A percentile compares a stretch with the other conserved stretches of the same genome.
Evolutionary conservation across 2,329 filamentous ascomycete genomes (phyloP).

Genomic region (Penicillium sp.): DNA sequence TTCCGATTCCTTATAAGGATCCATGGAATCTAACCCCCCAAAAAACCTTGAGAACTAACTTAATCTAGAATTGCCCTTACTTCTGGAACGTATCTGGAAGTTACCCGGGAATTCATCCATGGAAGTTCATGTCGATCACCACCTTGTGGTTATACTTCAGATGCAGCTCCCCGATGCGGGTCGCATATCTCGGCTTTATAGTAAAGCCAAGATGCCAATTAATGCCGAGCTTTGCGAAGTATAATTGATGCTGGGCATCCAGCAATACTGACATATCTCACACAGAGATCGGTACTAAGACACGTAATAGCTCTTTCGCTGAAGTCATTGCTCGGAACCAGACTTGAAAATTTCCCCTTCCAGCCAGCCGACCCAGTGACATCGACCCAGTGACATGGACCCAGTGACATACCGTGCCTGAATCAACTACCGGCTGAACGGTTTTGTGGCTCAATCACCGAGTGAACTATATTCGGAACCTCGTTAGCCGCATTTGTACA

Average conservation of each 20-base stretch:
- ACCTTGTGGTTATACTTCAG: constrained; percentile 14
- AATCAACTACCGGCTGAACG: not conserved
- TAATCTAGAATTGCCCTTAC: not conserved
- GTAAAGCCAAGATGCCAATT: not conserved
- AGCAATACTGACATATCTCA: not conserved
- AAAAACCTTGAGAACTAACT: not conserved
- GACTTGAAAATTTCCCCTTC: not conserved
- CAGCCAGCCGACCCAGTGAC: not conserved
- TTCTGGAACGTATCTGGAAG: constrained; percentile 15
- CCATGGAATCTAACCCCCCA: constrained; percentile 6
- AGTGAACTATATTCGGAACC: not conserved
- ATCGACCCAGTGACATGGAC: not conserved
- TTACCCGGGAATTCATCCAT: not conserved
- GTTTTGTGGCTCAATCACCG: too few relatives aligned
- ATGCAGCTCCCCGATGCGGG: not conserved
- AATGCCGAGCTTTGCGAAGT: constrained; percentile 41
- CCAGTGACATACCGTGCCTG: not conserved
- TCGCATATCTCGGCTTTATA: not conserved
- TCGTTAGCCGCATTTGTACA: not conserved
- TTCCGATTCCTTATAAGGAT: not conserved
- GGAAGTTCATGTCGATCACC: constrained; percentile 11
- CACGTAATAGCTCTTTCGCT: not conserved
- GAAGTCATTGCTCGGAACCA: not conserved
- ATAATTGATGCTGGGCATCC: not conserved
- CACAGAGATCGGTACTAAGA: not conserved